A percentile compares a stretch with the other conserved stretches of the same genome.
These are phyloP conservation scores for Coriolopsis trogii DNA, from an alignment of 1,284 basidiomycete species.

Conservation along the genomic window DNA sequence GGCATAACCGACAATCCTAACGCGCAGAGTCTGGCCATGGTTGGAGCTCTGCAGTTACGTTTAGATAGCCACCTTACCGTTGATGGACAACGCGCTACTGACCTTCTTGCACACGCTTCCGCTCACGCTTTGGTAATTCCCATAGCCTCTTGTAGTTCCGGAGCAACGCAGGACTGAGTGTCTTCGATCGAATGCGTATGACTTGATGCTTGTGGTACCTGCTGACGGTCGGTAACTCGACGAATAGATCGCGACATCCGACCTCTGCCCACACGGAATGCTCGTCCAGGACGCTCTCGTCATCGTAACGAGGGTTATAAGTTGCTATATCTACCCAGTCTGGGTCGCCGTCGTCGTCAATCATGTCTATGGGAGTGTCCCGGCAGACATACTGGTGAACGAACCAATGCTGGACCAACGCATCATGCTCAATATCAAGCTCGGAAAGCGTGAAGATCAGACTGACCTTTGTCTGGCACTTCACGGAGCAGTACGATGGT, in stretches of 20 bases:
- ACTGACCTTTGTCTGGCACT: neutral
- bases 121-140: neutral
- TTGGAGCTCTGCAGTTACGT: neutral
- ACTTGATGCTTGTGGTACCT: neutral
- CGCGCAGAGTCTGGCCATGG: neutral
- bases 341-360: neutral
- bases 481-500: slow-evolving; percentile 1
- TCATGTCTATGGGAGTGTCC: neutral
- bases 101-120: neutral
- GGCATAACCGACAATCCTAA: neutral
- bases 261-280: neutral
- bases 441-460: neutral
- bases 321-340: neutral
- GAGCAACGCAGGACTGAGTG: slow-evolving; percentile 1
- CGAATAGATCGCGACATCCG: neutral
- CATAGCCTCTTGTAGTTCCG: neutral
- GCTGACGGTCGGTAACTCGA: neutral
- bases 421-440: neutral
- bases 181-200: neutral
- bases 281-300: neutral
- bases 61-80: neutral
- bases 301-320: neutral
- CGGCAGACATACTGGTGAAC: neutral
- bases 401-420: neutral
- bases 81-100: neutral